Conservation (phyloP, 495 filamentous ascomycete species). For the Talaromyces liani region DNA sequence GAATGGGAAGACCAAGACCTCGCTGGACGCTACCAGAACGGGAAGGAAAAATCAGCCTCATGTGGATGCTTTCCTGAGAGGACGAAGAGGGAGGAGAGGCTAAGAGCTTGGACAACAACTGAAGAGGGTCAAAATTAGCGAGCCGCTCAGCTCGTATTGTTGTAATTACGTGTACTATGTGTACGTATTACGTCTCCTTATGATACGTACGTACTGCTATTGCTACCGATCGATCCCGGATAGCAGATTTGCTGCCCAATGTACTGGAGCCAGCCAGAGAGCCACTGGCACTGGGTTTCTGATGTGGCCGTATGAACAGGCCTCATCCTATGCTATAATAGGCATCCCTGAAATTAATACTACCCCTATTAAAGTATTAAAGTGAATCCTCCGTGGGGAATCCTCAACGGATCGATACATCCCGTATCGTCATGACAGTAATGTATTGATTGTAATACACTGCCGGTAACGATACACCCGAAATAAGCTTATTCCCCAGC, state of each 20-base stretch:
- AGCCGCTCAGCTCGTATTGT: constrained; percentile 1
- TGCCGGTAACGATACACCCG: not conserved
- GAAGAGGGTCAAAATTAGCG: constrained; percentile 6
- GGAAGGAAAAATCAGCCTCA: constrained; percentile 4
- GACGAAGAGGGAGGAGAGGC: not conserved
- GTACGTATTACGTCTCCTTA: too few relatives aligned
- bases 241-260: not conserved
- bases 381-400: not conserved
- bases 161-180: not conserved
- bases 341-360: too few relatives aligned
- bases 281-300: not conserved
- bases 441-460: not conserved
- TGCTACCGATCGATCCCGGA: too few relatives aligned
- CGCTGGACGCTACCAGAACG: not conserved
- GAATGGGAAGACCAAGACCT: not conserved
- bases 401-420: not conserved
- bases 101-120: not conserved
- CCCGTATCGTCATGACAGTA: not conserved
- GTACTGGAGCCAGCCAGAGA: not conserved
- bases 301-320: not conserved
- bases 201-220: too few relatives aligned
- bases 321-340: not conserved
- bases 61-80: not conserved
- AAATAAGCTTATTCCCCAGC: not conserved
- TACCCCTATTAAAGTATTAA: not conserved